phyloP scores from a whole-genome alignment of 2,329 filamentous ascomycete species.

The Claviceps sp. region DNA sequence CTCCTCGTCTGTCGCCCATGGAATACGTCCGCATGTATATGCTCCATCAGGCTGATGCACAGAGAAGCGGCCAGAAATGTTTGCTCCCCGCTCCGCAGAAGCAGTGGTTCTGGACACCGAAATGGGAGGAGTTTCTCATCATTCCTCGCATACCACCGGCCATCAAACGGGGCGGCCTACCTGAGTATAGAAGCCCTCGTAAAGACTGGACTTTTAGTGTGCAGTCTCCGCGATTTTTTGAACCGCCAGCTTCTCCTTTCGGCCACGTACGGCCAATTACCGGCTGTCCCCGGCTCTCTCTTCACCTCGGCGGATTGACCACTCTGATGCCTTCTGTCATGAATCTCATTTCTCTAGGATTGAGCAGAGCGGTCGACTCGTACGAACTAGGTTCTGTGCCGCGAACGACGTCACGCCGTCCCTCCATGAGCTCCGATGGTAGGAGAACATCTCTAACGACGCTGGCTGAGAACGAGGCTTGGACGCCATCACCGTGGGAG shows the following conservation, averaged over 20 bases:
- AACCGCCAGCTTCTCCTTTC: background rate
- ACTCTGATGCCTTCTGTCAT: constrained; percentile 15
- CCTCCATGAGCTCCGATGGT: background rate
- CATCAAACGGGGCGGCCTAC: constrained; percentile 11
- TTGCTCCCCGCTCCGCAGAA: constrained; percentile 17
- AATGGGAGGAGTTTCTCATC: constrained; percentile 24
- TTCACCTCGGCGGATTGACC: constrained; percentile 16
- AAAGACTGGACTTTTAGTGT: background rate
- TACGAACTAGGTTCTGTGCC: background rate
- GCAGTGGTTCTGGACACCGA: constrained; percentile 21
- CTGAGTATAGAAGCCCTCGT: background rate
- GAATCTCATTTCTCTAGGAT: constrained; percentile 7
- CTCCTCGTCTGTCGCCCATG: constrained; percentile 25
- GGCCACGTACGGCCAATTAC: background rate
- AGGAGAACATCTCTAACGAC: constrained; percentile 2
- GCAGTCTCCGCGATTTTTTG: constrained; percentile 4
- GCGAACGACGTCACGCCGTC: background rate
- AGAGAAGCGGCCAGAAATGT: constrained; percentile 13
- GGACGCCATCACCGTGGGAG: background rate
- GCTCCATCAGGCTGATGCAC: constrained; percentile 18
- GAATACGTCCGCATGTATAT: constrained; percentile 24
- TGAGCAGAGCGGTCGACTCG: background rate
- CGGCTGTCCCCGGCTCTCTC: constrained; percentile 17
- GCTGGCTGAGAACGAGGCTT: background rate
- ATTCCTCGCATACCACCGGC: constrained; percentile 18